Evolutionary conservation across 202 grass and related monocot species (phyloP), one percentile per base, ranked within the genome.

Genomic region (Carex arenaria): DNA sequence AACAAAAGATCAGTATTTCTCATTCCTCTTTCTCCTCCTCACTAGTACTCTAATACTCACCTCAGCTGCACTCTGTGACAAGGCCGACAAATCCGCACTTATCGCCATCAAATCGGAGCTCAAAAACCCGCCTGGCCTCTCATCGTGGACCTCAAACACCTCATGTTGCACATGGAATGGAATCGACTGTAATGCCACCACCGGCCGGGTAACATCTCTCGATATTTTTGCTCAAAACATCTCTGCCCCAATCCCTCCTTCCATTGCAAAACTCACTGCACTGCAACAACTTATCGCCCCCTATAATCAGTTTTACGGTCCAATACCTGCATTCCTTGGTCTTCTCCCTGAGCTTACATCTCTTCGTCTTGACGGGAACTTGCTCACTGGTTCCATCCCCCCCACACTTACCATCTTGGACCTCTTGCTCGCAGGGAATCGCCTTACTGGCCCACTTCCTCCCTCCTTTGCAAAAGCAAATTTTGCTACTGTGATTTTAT

Each of bases 351-450:
- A 51, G 38, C 81, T 94, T 78, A 51, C n/a, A 18, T 87, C 87
- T 83, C 65, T 94, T 75, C 85, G 88, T 51, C 87, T 94, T 17
- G 88, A 90, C 57, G 88, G 88, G 31, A 94, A 94, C 84, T 83
- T 73, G 47, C 86, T 94, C 61, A 4, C 54, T 0, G 92, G 88
- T 10, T 1, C 52, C 78, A 81, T 94, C 73, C 92, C 90, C 52
- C 30, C 53, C 19, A 83, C 87, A 22, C 81, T 86, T 31, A 81
- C 88, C 72, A 65, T 90, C 7, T 28, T 54, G 38, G 7, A 90
- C 72, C 86, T 92, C 65, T 32, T 4, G 15, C 53, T 92, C 61
- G 84, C 31, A 10, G 90, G 88, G 3, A 94, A 94, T 84, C 78
- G 8, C 13, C 92, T 94, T 18, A 73, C 79, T 4, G 88, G 92